Evolutionary conservation across 352 stramenopile species (phyloP), one percentile per base, ranked within the genome.

Genomic region (Globisporangium recalcitrans): DNA sequence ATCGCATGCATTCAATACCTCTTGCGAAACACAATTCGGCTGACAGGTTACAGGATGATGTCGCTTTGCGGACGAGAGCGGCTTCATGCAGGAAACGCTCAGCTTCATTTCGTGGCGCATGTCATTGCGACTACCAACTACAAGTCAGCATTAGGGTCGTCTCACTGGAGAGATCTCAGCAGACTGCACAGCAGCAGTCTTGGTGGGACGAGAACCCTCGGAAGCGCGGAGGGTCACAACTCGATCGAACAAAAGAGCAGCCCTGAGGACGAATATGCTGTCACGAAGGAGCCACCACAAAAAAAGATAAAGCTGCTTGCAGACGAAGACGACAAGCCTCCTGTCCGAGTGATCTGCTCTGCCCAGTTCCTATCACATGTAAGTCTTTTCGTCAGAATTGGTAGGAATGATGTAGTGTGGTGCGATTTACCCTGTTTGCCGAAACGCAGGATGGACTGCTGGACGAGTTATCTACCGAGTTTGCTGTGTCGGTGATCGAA

Each of bases 391-490:
- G 7, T 6, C 14, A 4, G 5, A 46, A 6, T 2, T 46, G 7
- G 6, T 46, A 5, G 6, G 46, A 21, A 16, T 47, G 21, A 24
- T 42, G 19, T 26, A 47, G 22, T 29, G 19, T 1, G 16, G 11
- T 36, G 14, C 36, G 47, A 52, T 31, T 24, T 2, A 32, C 36
- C 14, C 8, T 36, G 2, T 36, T 24, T 36, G 14, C 13, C 24
- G 26, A 21, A 32, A 54, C 65, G 2, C 29, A 92, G 80, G 80
- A 87, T 52, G 75, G 76, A 19, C 56, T 89, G 29, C 67, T 92
- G 13, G 79, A 88, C 47, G 71, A 85, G n/a, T 58, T 92, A 3
- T 80, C 69, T 22, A 82, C 75, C 6, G 77, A 90, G 32, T 71
- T 78, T 7, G 64, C 64, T 9, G 71, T 92, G 19, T 74, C 60